Conservation (phyloP, 495 filamentous ascomycete genomes). For the Trypethelium eluteriae region DNA sequence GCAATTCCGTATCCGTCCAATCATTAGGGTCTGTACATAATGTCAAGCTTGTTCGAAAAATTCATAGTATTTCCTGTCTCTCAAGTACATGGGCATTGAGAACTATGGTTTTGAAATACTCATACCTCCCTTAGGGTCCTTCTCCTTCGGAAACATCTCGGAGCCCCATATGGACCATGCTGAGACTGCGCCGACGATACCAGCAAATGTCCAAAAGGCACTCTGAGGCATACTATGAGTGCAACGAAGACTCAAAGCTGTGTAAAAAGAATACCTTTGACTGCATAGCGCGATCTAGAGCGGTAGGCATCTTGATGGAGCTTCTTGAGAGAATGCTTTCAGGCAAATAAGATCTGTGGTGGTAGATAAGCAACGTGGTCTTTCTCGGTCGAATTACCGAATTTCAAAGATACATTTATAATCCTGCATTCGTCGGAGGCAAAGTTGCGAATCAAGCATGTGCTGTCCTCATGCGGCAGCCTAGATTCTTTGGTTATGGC, state of each 20-base stretch:
- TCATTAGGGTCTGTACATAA: neutral
- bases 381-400: too few relatives aligned
- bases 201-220: slow-evolving; percentile 21
- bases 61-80: neutral
- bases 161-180: slow-evolving; percentile 28
- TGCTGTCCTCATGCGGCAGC: neutral
- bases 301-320: neutral
- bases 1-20: neutral
- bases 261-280: neutral
- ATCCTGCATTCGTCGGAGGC: neutral
- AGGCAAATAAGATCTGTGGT: neutral
- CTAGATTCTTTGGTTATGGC: neutral
- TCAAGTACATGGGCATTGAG: neutral
- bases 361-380: neutral
- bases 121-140: slow-evolving; percentile 21
- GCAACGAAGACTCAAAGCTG: neutral
- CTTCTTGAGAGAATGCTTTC: neutral
- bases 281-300: slow-evolving; percentile 1
- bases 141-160: slow-evolving; percentile 24
- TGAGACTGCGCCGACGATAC: slow-evolving; percentile 25
- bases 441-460: neutral
- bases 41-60: neutral
- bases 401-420: too few relatives aligned
- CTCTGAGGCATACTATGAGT: neutral
- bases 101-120: neutral